Evolutionary conservation across 192 early-diverging fungal genomes (phyloP), one percentile per base, ranked within the genome.

Genomic region (Hyaloraphidium curvatum): DNA sequence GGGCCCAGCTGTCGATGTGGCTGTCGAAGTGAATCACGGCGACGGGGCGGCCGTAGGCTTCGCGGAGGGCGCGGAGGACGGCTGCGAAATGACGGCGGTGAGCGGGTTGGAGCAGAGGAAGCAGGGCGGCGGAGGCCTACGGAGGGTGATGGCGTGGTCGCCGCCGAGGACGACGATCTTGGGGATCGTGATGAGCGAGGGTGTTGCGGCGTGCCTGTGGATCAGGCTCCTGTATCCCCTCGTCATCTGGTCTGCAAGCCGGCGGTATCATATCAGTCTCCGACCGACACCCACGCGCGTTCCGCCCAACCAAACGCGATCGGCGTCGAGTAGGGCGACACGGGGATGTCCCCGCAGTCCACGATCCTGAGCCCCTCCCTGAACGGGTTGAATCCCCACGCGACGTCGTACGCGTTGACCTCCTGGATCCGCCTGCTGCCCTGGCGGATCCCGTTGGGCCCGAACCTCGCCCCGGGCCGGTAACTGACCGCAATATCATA

Each of bases 21-120:
- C 43, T 48, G 43, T 48, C 43, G 23, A 48, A 48, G 43, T 48
- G 43, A 14, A 48, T 14, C 5, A 48, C 43, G 5, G 43, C 43
- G 19, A 48, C 25, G 25, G 43, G 43, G n/a, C n/a, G n/a, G 9
- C 43, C 43, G 19, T 48, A 48, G 19, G 25, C 43, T 25, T 48
- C 43, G 11, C 25, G 11, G 5, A 48, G 19, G 25, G 43, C 43
- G 7, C 19, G 5, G 4, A 48, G 43, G 19, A 48, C 19, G 9
- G n/a, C n/a, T n/a, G n/a, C n/a, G n/a, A n/a, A n/a, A n/a, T n/a
- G n/a, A n/a, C n/a, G n/a, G n/a, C n/a, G n/a, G n/a, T n/a, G n/a
- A n/a, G n/a, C n/a, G n/a, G n/a, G n/a, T n/a, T n/a, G n/a, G n/a
- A n/a, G n/a, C n/a, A n/a, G n/a, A n/a, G n/a, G n/a, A n/a, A n/a